phyloP scores from a whole-genome alignment of 2,329 filamentous ascomycete genomes.

The Fusarium goolgardi region DNA sequence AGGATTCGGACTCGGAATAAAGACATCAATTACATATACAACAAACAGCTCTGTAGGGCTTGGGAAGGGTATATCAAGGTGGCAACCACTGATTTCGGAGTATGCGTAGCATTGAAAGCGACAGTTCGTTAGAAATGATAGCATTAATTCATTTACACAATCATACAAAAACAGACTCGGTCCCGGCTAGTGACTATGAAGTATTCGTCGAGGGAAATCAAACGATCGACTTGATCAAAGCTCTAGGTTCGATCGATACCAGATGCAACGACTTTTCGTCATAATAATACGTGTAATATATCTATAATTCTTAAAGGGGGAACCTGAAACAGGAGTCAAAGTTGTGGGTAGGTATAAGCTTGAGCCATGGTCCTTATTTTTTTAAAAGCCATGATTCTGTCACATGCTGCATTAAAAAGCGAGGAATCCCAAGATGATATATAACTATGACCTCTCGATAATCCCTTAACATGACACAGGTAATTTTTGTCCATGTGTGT shows the following conservation, averaged over 20 bases:
- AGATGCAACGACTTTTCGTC: neutral
- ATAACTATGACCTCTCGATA: neutral
- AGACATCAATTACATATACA: neutral
- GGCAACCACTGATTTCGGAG: neutral
- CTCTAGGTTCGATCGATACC: neutral
- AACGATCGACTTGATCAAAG: neutral
- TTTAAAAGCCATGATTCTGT: neutral
- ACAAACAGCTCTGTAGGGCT: neutral
- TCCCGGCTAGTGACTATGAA: neutral
- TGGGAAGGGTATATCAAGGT: neutral
- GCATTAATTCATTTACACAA: conserved; percentile 7
- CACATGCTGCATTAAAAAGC: neutral
- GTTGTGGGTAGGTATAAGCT: neutral
- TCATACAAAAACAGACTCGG: neutral
- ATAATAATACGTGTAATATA: neutral
- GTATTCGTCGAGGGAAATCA: neutral
- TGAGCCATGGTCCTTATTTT: neutral
- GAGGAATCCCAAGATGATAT: neutral
- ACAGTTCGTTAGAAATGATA: neutral
- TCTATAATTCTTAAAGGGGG: neutral
- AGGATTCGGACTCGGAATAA: conserved; percentile 16
- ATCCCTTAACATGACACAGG: neutral
- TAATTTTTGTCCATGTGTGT: neutral
- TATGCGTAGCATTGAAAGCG: conserved; percentile 14
- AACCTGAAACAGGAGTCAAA: conserved; percentile 4